Base-by-base conservation (phyloP, 1,284 basidiomycete genomes). In the Cryptococcus maquisensis region DNA sequence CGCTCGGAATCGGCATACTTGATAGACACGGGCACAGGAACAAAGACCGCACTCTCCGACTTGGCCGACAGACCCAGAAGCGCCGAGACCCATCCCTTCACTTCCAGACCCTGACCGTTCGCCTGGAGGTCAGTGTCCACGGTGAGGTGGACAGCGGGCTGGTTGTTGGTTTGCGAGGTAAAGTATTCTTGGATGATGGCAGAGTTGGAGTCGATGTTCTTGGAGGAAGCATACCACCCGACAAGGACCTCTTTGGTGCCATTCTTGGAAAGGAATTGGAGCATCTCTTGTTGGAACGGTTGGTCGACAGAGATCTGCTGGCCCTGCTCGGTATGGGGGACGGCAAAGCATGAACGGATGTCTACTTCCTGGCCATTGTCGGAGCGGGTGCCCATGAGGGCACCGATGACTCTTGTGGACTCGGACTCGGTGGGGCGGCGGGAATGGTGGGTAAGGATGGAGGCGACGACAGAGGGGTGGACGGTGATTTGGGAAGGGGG, bases 131-230 rank as follows among this genome's bases (percentile, higher is more conserved):
- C 68, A 13, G 94, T 95, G 77, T 96, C 92, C 44, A 99, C 80
- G 12, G 92, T 89, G 50, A 99, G 80, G 76, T 98, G 95, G 43
- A 99, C 84, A 4, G 96, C 93, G 56, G 88, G 89, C 74, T 88
- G 84, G 4, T 91, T 88, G 1, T 84, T 80, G 3, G 90, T 93
- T 78, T 98, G 92, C 81, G 88, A 85, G 39, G 90, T 85, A 78
- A 96, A 98, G 78, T 97, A 97, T 78, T 97, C 94, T 82, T 98
- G 96, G 70, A 99, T 96, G 62, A 99, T 82, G 20, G 96, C 93
- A 43, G 93, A 95, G 80, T 95, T 95, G 15, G 90, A 90, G 80
- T 96, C 95, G 57, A 98, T 83, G 61, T 88, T 85, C 21, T 23
- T 40, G 16, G 15, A 21, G 20, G 3, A 88, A 18, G 90, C 90